Evolutionary conservation across 345 rosid species (phyloP).

Genomic region (Turritis glabra): DNA sequence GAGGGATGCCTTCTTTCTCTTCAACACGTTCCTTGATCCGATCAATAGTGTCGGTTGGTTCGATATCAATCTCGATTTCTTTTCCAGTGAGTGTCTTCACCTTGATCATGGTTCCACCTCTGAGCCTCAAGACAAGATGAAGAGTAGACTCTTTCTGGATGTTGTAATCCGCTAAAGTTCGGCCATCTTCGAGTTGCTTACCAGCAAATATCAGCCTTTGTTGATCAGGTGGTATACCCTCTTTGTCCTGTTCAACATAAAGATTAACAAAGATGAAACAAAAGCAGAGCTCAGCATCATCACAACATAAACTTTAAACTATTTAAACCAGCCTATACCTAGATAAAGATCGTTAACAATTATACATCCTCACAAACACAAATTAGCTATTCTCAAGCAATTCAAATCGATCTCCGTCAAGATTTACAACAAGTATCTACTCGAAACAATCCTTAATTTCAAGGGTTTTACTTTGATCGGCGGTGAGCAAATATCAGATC

Average conservation of each 20-base stretch:
- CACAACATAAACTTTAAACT: not conserved
- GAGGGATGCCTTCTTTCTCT: conserved; percentile 99
- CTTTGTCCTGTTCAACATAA: conserved; percentile 64
- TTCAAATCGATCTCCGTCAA: not conserved
- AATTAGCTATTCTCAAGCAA: not conserved
- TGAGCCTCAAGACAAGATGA: conserved; percentile 85
- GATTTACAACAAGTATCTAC: not conserved
- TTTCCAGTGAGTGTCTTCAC: conserved; percentile 95
- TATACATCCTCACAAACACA: not conserved
- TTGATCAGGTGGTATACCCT: conserved; percentile 96
- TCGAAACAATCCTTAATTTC: not conserved
- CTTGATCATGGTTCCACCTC: conserved; percentile 98
- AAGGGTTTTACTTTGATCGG: not conserved
- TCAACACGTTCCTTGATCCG: conserved; percentile 94
- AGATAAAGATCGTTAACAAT: not conserved
- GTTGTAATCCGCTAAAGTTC: conserved; percentile 87
- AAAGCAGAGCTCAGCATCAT: not conserved
- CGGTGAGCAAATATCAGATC: conserved; percentile 8
- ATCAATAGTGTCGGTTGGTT: conserved; percentile 89
- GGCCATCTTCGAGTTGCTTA: conserved; percentile 93
- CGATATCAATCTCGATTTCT: conserved; percentile 93
- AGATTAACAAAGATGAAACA: not conserved
- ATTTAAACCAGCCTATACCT: not conserved
- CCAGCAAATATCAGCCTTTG: conserved; percentile 96
- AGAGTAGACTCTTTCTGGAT: conserved; percentile 97